phyloP scores from a whole-genome alignment of 768 basidiomycete genomes.

The Clavulina sp. region DNA sequence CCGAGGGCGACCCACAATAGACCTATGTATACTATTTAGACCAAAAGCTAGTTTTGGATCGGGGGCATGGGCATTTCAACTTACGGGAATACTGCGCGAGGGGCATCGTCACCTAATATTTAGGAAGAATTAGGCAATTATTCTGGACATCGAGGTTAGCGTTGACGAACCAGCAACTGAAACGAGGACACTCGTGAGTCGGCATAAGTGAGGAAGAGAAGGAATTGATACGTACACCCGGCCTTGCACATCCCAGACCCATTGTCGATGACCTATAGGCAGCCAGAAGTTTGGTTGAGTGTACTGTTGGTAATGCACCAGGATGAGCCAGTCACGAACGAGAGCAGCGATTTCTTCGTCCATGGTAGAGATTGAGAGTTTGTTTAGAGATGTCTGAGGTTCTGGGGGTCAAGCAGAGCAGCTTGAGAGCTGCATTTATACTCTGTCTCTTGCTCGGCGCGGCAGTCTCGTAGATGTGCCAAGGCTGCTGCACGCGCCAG shows the following conservation, averaged over 20 bases:
- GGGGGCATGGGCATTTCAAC: slow-evolving; percentile 18
- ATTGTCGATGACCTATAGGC: slow-evolving; percentile 66
- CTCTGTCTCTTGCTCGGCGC: no score
- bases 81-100: slow-evolving; percentile 87
- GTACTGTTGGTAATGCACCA: slow-evolving; percentile 2
- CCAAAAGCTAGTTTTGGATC: no score
- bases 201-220: slow-evolving; percentile 43
- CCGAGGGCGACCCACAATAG: slow-evolving; percentile 84
- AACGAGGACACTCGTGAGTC: slow-evolving; percentile 12
- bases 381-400: no score
- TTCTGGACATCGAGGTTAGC: slow-evolving; percentile 13
- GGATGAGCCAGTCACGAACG: slow-evolving; percentile 18
- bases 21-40: slow-evolving; percentile 25
- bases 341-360: slow-evolving; percentile 50
- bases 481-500: no score
- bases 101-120: slow-evolving; percentile 59
- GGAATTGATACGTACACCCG: slow-evolving; percentile 50
- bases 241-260: slow-evolving; percentile 99
- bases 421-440: no score
- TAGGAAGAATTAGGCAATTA: not conserved
- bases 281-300: no score
- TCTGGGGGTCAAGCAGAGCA: no score
- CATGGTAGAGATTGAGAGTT: slow-evolving; percentile 22
- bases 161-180: not conserved
- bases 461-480: no score